Percentiles rank a stretch among this genome's conserved stretches.
phyloP scores from a whole-genome alignment of 73 alveolate genomes.

The Paramecium sonneborni region DNA sequence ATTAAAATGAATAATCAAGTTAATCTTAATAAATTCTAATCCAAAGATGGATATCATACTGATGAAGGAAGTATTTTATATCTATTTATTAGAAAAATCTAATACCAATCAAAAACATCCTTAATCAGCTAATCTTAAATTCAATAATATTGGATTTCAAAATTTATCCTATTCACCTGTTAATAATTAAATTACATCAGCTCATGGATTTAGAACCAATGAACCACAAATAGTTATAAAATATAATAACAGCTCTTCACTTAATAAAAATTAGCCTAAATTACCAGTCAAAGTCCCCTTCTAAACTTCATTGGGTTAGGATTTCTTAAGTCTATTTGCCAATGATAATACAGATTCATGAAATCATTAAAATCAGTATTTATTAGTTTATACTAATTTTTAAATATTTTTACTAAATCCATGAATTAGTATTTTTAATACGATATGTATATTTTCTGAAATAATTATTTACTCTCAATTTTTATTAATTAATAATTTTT shows the following conservation, averaged over 20 bases:
- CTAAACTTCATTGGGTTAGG: conserved; percentile 42
- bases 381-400: background rate
- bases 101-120: background rate
- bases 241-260: conserved; percentile 8
- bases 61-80: background rate
- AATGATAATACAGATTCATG: conserved; percentile 19
- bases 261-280: background rate
- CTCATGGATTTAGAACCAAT: background rate
- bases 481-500: too few relatives aligned
- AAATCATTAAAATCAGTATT: background rate
- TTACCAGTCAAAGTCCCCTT: conserved; percentile 45
- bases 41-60: conserved; percentile 11
- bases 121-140: conserved; percentile 12
- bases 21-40: background rate
- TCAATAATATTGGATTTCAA: background rate
- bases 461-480: too few relatives aligned
- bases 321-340: conserved; percentile 40
- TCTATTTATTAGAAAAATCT: background rate
- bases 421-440: too few relatives aligned
- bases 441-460: too few relatives aligned
- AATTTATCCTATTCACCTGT: background rate
- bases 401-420: background rate
- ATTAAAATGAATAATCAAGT: conserved; percentile 25
- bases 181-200: background rate
- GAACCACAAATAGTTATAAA: conserved; percentile 16